Evolutionary conservation across 768 basidiomycete species (phyloP), one percentile per base, ranked within the genome.

Genomic region (Agaricus blazei): DNA sequence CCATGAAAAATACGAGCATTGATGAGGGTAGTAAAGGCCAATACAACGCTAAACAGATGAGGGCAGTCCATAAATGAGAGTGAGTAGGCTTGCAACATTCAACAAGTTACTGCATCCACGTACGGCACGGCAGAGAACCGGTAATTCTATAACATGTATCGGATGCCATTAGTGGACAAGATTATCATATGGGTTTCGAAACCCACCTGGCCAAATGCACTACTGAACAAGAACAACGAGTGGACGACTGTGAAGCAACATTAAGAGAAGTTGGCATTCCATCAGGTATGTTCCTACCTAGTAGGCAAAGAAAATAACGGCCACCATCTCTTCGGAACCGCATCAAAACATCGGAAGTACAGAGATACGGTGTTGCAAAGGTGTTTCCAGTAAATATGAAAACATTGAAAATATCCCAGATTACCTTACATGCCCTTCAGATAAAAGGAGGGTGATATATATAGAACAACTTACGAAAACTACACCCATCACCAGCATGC

Each of bases 1-100:
- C 49, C 15, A 40, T 50, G 49, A 38, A 50, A 50, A 38, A 50
- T 50, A 38, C 49, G 49, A 40, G 49, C 15, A 26, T 50, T 50
- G 36, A 50, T 38, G 14, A 50, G 27, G 9, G 23, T 4, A 24
- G 19, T 24, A 9, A 40, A 23, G 8, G 36, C 34, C 9, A 15
- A n/a, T n/a, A 38, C 34, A 2, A 50, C 9, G 4, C 49, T 50
- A 26, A 11, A 23, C 48, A 26, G 36, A 36, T 9, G 23, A 12
- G 11, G 14, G 19, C 19, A 23, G 1, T 40, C 2, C 14, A 24
- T 7, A 38, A 5, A 3, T 19, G 24, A 23, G 24, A 6, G 27
- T 2, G 9, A 41, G 12, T 15, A 26, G 19, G 19, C 19, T 19
- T 19, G 19, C 19, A 19, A 19, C 19, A 19, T 19, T 19, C 19